phyloP scores from a whole-genome alignment of 2,329 filamentous ascomycete genomes.

The Neonectria sp. region DNA sequence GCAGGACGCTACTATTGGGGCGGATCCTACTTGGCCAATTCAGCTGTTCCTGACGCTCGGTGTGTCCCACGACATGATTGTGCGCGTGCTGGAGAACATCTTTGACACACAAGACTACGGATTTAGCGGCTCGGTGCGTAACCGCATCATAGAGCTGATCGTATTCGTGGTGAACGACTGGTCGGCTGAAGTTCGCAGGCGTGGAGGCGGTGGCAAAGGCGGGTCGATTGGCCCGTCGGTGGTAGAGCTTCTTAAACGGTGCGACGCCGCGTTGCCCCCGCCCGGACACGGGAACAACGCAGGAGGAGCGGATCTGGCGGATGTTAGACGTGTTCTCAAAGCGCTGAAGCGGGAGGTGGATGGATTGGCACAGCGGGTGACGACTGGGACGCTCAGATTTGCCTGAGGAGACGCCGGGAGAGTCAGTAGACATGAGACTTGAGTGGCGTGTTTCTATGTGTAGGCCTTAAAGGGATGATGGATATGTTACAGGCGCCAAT shows the following conservation, averaged over 20 bases:
- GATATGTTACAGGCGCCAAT: slow-evolving; percentile 50
- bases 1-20: slow-evolving; percentile 71
- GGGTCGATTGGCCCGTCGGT: slow-evolving; percentile 61
- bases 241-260: slow-evolving; percentile 65
- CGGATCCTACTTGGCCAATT: slow-evolving; percentile 71
- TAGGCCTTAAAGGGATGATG: slow-evolving; percentile 41
- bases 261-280: slow-evolving; percentile 62
- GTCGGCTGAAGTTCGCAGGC: slow-evolving; percentile 65
- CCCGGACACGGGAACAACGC: slow-evolving; percentile 59
- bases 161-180: slow-evolving; percentile 64
- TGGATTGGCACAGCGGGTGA: slow-evolving; percentile 59
- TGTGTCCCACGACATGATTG: slow-evolving; percentile 70
- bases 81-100: slow-evolving; percentile 69
- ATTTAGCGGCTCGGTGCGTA: slow-evolving; percentile 67
- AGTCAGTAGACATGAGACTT: background rate
- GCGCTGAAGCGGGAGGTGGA: slow-evolving; percentile 61
- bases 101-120: slow-evolving; percentile 73
- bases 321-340: slow-evolving; percentile 60
- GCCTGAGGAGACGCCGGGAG: slow-evolving; percentile 51
- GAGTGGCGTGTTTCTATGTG: slow-evolving; percentile 41
- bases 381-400: slow-evolving; percentile 62
- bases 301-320: slow-evolving; percentile 62
- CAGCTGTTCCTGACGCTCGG: slow-evolving; percentile 70
- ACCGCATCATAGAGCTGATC: slow-evolving; percentile 70
- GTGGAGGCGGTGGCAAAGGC: slow-evolving; percentile 59